Percentiles rank a stretch among this genome's conserved stretches.
phyloP scores from a whole-genome alignment of 352 stramenopile genomes.

The Phytophthora palmivora region DNA sequence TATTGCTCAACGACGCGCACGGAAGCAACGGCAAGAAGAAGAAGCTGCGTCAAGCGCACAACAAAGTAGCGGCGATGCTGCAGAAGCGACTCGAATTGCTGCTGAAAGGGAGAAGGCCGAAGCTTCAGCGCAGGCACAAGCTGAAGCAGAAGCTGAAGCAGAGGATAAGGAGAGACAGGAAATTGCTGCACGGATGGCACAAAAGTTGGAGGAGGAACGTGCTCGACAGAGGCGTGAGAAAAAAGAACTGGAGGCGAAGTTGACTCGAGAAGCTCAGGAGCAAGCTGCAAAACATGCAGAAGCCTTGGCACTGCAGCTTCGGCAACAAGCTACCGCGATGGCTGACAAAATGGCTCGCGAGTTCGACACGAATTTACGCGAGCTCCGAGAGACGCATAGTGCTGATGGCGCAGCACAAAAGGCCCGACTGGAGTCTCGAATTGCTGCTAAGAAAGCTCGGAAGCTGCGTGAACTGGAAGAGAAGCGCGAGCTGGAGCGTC shows the following conservation, averaged over 20 bases:
- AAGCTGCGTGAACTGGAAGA: conserved; percentile 78
- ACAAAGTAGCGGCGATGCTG: conserved; percentile 6
- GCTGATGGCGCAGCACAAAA: conserved; percentile 70
- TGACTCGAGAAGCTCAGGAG: conserved; percentile 55
- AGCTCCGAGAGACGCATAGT: conserved; percentile 62
- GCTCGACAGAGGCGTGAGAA: conserved; percentile 61
- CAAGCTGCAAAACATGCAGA: conserved; percentile 39
- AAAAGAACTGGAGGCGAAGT: conserved; percentile 42
- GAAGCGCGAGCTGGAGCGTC: conserved; percentile 64
- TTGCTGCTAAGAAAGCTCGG: conserved; percentile 80
- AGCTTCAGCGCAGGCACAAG: conserved; percentile 28
- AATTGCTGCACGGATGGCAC: conserved; percentile 37
- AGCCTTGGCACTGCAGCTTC: conserved; percentile 32
- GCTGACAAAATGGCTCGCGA: conserved; percentile 68
- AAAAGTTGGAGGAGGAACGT: conserved; percentile 59
- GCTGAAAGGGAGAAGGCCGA: conserved; percentile 28
- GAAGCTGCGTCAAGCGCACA: conserved; percentile 31
- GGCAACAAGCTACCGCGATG: conserved; percentile 54
- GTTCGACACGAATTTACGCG: conserved; percentile 67
- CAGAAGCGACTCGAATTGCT: conserved; percentile 20
- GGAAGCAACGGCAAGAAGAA: conserved; percentile 53
- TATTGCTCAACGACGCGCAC: conserved; percentile 56
- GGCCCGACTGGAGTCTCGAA: conserved; percentile 70
- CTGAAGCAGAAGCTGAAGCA: conserved; percentile 36
- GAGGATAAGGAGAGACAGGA: conserved; percentile 43